Evolutionary conservation across 2,329 filamentous ascomycete species (phyloP).

Genomic region (Neofusicoccum sp.): DNA sequence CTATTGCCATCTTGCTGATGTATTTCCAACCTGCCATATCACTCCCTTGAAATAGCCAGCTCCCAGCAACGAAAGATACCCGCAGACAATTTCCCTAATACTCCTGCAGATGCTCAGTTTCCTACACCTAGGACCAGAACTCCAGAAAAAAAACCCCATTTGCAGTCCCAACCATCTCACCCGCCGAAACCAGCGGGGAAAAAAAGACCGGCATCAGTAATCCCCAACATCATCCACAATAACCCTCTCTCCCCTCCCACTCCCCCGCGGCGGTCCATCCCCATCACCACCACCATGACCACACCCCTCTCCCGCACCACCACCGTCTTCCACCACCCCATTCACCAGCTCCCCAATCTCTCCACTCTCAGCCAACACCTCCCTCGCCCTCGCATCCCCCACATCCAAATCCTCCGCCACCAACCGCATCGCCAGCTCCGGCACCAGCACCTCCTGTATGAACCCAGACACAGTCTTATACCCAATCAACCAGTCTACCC

Average conservation of each 20-base stretch:
- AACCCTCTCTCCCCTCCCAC: background rate
- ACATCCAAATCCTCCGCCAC: slow-evolving; percentile 60
- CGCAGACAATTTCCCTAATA: background rate
- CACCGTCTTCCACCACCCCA: slow-evolving; percentile 58
- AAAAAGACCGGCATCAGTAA: background rate
- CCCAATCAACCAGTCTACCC: slow-evolving; percentile 31
- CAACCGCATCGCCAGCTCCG: slow-evolving; percentile 60
- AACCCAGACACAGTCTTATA: slow-evolving; percentile 31
- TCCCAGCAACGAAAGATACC: too few relatives aligned
- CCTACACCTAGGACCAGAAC: background rate
- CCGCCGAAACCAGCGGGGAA: too few relatives aligned
- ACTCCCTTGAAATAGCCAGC: too few relatives aligned
- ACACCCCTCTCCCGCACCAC: background rate
- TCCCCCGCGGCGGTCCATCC: background rate
- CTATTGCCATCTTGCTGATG: too few relatives aligned
- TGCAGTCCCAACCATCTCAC: too few relatives aligned
- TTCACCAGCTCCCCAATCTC: slow-evolving; percentile 66
- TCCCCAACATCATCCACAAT: background rate
- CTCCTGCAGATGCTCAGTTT: background rate
- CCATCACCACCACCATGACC: background rate
- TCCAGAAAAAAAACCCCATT: background rate
- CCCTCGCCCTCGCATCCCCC: slow-evolving; percentile 43
- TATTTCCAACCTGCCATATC: background rate
- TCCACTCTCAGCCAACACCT: slow-evolving; percentile 65
- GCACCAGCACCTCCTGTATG: slow-evolving; percentile 60